Evolutionary conservation across 345 rosid species (phyloP).

Genomic region (Populus deltoides): DNA sequence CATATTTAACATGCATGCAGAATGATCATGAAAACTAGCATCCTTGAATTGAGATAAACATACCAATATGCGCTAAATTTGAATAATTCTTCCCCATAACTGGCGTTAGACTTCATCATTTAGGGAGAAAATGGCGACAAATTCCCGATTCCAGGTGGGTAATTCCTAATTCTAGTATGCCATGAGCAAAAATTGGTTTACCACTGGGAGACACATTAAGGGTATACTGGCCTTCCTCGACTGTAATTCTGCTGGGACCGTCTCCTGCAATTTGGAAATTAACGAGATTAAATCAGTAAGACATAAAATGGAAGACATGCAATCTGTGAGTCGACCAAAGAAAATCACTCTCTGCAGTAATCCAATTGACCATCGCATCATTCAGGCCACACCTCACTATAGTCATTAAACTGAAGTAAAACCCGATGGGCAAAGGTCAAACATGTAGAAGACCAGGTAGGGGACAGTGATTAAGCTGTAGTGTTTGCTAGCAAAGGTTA

Average conservation of each 20-base stretch:
- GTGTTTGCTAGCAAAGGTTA: not conserved
- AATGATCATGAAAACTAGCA: not conserved
- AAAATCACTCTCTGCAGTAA: not conserved
- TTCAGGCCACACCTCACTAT: not conserved
- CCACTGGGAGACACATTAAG: not conserved
- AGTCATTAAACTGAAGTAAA: not conserved
- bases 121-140: not conserved
- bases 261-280: constrained; percentile 22
- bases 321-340: not conserved
- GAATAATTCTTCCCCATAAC: not conserved
- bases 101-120: not conserved
- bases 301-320: not conserved
- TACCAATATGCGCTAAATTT: not conserved
- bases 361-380: not conserved
- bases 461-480: not conserved
- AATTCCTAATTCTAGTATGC: not conserved
- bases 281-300: constrained; percentile 1
- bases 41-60: not conserved
- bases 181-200: not conserved
- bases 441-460: not conserved
- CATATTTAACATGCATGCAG: not conserved
- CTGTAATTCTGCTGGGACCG: constrained; percentile 7
- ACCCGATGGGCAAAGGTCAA: too few relatives aligned
- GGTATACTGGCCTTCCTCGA: not conserved
- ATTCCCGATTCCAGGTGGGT: not conserved